Percentiles rank a stretch among this genome's conserved stretches.
phyloP scores from a whole-genome alignment of 345 rosid genomes.

The Dimocarpus longan region DNA sequence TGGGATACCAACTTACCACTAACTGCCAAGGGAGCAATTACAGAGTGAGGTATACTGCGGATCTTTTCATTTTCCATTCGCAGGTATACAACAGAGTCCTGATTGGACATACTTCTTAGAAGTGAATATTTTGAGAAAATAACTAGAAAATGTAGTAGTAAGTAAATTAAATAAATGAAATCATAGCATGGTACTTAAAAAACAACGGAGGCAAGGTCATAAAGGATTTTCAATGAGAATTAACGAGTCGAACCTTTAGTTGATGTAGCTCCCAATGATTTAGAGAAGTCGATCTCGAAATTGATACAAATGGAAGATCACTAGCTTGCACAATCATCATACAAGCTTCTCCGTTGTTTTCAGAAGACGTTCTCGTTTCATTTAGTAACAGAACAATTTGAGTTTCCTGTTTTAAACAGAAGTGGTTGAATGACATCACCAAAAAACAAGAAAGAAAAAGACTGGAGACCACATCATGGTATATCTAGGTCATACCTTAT shows the following conservation, averaged over 20 bases:
- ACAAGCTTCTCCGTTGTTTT: slow-evolving; percentile 76
- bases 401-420: slow-evolving; percentile 52
- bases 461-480: neutral
- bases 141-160: slow-evolving; percentile 10
- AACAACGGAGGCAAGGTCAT: slow-evolving; percentile 7
- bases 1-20: slow-evolving; percentile 56
- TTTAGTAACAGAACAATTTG: slow-evolving; percentile 72
- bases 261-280: slow-evolving; percentile 57
- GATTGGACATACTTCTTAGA: slow-evolving; percentile 6
- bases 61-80: slow-evolving; percentile 70
- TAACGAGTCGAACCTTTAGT: slow-evolving; percentile 46
- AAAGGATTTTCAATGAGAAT: neutral
- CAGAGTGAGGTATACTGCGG: slow-evolving; percentile 66
- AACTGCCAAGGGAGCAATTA: slow-evolving; percentile 71
- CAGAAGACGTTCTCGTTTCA: slow-evolving; percentile 41
- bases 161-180: neutral
- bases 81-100: slow-evolving; percentile 56
- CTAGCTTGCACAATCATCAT: slow-evolving; percentile 72
- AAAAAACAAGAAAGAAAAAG: slow-evolving; percentile 20
- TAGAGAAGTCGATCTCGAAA: slow-evolving; percentile 46
- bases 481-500: slow-evolving; percentile 59
- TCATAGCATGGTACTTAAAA: neutral
- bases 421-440: slow-evolving; percentile 14
- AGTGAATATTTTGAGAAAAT: slow-evolving; percentile 1
- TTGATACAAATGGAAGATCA: slow-evolving; percentile 64